Base-by-base conservation (phyloP, 2,329 filamentous ascomycete genomes). In the Paraphoma chrysanthemicola region DNA sequence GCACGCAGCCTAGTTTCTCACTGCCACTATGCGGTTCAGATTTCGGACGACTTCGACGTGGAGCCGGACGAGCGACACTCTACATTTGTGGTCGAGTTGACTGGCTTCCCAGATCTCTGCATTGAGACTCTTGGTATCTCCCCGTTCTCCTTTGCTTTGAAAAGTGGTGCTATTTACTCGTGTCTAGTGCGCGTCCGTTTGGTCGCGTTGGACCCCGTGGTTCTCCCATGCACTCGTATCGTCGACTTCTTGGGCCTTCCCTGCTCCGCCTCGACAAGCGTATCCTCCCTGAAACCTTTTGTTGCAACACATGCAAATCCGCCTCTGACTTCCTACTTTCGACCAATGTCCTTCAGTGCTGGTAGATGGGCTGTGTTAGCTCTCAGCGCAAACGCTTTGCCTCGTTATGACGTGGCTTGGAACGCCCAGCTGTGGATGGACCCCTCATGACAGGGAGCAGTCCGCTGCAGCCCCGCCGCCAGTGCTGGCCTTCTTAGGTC, bases 91-190 rank as follows among this genome's bases (percentile, higher is more conserved):
- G 64, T 61, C 60, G 62, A 61, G 60, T 62, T 65, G 60, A 54
- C 62, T 63, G 56, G 58, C 49, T 59, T 57, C 57, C 53, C 53
- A 47, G 55, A 55, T 63, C 65, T 62, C 59, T 60, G 41, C 42
- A 56, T 46, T 62, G 59, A 67, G 64, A 52, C 54, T 55, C 50
- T 63, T 59, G 67, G 67, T 69, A 69, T 68, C 56, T 53, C 62
- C 67, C 64, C 60, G 53, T 48, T 61, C 58, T 63, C 57, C 61
- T 52, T 50, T 67, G 56, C 57, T 53, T 50, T 63, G 48, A 60
- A 58, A 51, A 44, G 51, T 69, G 67, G 64, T 67, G 61, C 65
- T 68, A 36, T 69, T 69, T 66, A 69, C 62, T 62, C 59, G 62
- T 57, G 56, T 63, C 51, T 66, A 68, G 65, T 55, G 49, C 53